Base-by-base conservation (phyloP, 2,329 filamentous ascomycete genomes). In the Mollisia scopiformis region DNA sequence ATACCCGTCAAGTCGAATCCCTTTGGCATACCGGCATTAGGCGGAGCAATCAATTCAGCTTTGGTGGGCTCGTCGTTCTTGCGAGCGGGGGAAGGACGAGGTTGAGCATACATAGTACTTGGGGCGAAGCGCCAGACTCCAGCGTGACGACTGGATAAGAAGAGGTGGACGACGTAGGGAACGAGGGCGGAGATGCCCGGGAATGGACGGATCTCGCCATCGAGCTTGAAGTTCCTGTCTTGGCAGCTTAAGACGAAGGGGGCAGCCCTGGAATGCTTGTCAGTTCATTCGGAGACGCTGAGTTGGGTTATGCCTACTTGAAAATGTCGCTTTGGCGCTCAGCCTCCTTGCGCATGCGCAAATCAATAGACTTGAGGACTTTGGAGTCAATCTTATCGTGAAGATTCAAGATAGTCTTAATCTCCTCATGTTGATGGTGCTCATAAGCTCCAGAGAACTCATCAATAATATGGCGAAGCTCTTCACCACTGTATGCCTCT, bases 81-180 rank as follows among this genome's bases (percentile, higher is more conserved):
- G 23, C 51, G 7, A 3, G 33, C 14, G 4, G 21, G 55, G 43
- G 14, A 59, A 16, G 57, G 50, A n/a, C 60, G 56, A 41, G 70
- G 72, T 23, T 57, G 37, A 31, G 71, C 71, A 65, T 68, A 70
- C 10, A 65, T 66, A 27, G 69, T 68, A 51, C 68, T 71, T 2
- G 71, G 69, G 53, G 65, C 66, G 51, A 73, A 74, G 13, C 68
- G 62, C 71, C 71, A 74, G 14, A 65, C 69, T 11, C 66, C 68
- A 28, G 64, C n/a, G 27, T 73, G 51, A 59, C 66, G 55, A 52
- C 55, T 28, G 30, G 71, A 61, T 64, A 70, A 57, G 21, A 65
- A 8, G 49, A 68, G 69, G 28, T 72, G 66, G 19, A 72, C 58
- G 28, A 72, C 23, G 35, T 70, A 72, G 1, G 68, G 65, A 43